Percentiles rank a stretch among this genome's conserved stretches.
These are phyloP conservation scores for Globisporangium cystogenes DNA, from an alignment of 352 stramenopile genomes.

Conservation along the genomic window DNA sequence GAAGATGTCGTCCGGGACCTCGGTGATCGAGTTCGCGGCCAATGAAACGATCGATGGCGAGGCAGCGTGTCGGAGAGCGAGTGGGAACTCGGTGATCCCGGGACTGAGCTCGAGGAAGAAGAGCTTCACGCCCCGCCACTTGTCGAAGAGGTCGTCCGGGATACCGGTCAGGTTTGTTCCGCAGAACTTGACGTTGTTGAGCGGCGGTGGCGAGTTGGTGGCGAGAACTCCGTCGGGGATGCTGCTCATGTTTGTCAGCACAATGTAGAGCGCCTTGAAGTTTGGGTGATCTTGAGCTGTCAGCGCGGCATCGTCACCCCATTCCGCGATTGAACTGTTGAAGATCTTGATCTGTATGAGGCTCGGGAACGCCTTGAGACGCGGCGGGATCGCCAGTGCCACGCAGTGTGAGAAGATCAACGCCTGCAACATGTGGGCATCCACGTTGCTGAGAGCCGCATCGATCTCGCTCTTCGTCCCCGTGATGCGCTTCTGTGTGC, in stretches of 20 bases:
- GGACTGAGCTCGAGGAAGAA: constrained; percentile 12
- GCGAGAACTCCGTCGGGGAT: constrained; percentile 6
- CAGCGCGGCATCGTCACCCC: constrained; percentile 8
- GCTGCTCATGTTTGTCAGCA: background rate
- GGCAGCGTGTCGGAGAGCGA: background rate
- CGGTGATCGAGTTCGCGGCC: background rate
- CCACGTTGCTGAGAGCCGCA: background rate
- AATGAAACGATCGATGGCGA: background rate
- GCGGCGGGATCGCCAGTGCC: constrained; percentile 7
- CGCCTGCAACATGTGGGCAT: background rate
- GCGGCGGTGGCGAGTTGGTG: constrained; percentile 1
- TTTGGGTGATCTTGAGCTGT: background rate
- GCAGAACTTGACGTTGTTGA: constrained; percentile 9
- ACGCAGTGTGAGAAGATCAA: constrained; percentile 16
- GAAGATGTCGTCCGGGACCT: background rate
- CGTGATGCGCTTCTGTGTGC: constrained; percentile 3
- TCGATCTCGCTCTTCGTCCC: constrained; percentile 2
- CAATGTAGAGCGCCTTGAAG: constrained; percentile 1
- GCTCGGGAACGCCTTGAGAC: constrained; percentile 8
- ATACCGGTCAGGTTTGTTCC: constrained; percentile 13
- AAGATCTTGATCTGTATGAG: constrained; percentile 15
- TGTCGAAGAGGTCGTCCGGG: constrained; percentile 7
- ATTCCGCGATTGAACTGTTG: constrained; percentile 18
- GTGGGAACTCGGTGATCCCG: constrained; percentile 6
- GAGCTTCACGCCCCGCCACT: constrained; percentile 1